Base-by-base conservation (phyloP, 352 stramenopile genomes). In the Pythium sukuiense region DNA sequence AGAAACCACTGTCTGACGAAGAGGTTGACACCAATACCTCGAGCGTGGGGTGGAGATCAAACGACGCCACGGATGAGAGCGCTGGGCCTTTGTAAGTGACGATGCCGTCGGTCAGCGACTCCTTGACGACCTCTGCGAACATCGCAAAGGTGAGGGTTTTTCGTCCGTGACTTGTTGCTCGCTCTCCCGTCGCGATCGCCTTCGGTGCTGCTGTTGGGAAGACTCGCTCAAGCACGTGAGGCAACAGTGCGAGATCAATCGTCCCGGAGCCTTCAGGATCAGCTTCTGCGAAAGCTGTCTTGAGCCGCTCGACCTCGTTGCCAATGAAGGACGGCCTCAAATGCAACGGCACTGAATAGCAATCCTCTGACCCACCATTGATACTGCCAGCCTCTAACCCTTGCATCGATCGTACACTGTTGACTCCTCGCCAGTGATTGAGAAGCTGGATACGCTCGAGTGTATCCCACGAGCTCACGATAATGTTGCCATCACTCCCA, bases 341-440 rank as follows among this genome's bases (percentile, higher is more conserved):
- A 27, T 61, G 55, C 4, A 70, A 27, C 20, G 76, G 73, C 13
- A 80, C 68, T 2, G 70, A 77, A 58, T 80, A 80, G 9, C 41
- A 49, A 13, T 49, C 41, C 3, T 3, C 41, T 35, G 24, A 18
- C 50, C 46, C 8, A 11, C 55, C 12, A 59, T 14, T 20, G 6
- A 3, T 30, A 6, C 18, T 13, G 45, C 13, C 2, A 53, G 13
- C 37, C 13, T 37, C 6, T 32, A 53, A 32, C 14, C 9, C 35
- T 8, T 29, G 5, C 9, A 37, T 26, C 7, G 24, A 45, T 27
- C 33, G 52, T 2, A 59, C 55, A 24, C 65, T 72, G 5, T 67
- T 61, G 45, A 79, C 63, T 0, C 69, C 71, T 32, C 76, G 67
- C 79, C 74, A 84, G 52, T 85, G 79, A 27, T 82, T 79, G 0